A percentile compares a stretch with the other conserved stretches of the same genome.
phyloP scores from a whole-genome alignment of 805 yeast species.

The Myxozyma sirexii region DNA sequence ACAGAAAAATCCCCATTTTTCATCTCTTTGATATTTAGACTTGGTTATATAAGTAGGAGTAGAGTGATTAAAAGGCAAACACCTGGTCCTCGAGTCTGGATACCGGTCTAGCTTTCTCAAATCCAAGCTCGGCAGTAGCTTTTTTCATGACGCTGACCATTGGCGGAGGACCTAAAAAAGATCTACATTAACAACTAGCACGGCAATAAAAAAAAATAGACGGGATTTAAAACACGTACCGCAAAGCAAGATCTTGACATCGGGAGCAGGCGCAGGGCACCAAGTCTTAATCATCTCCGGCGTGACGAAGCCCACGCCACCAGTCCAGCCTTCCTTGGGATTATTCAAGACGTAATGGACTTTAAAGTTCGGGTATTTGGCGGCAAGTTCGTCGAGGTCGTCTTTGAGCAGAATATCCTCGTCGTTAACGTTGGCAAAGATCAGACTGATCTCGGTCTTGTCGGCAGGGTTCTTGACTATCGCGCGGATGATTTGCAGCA shows the following conservation, averaged over 20 bases:
- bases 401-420: conserved; percentile 77
- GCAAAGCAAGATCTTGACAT: conserved; percentile 76
- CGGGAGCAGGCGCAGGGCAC: conserved; percentile 63
- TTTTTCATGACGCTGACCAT: conserved; percentile 85
- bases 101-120: conserved; percentile 80
- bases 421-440: conserved; percentile 77
- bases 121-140: conserved; percentile 73
- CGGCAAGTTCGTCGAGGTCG: conserved; percentile 68
- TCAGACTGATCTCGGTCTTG: conserved; percentile 81
- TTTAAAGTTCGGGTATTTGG: conserved; percentile 75
- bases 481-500: conserved; percentile 75
- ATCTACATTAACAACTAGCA: no score
- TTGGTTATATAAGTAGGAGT: no score
- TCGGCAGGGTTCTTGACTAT: conserved; percentile 79
- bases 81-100: conserved; percentile 89
- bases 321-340: conserved; percentile 66
- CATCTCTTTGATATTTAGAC: no score
- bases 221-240: conserved; percentile 55
- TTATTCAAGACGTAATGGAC: conserved; percentile 81
- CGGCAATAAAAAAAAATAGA: no score
- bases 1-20: no score
- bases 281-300: conserved; percentile 86
- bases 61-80: conserved; percentile 74
- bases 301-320: conserved; percentile 74
- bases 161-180: conserved; percentile 64